Base-by-base conservation (phyloP, 1,139 yeast species). In the Diutina ranongensis region DNA sequence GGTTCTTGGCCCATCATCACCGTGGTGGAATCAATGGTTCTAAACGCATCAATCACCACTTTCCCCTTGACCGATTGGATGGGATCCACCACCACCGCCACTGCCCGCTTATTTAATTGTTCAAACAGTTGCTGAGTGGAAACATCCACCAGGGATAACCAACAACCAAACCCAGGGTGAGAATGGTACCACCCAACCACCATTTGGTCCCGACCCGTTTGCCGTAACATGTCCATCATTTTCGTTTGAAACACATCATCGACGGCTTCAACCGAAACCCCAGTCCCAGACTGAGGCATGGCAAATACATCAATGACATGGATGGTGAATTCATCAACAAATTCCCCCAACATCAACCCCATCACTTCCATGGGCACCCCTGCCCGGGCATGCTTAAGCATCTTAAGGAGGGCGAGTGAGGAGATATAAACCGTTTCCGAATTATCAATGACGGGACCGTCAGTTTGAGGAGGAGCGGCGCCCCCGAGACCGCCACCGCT, bases 301-400 rank as follows among this genome's bases (percentile, higher is more conserved):
- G 98, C 98, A 72, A 92, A 92, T 46, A 92, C 98, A 60, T 92
- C 98, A 51, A 87, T 88, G 35, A 92, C 98, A 57, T 89, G 95
- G 44, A 94, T 94, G 1, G 98, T 94, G 65, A 85, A 92, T 51
- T 94, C 98, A 62, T 94, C 98, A 25, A 94, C 95, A 65, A 92
- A 89, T 56, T 92, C 97, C 45, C 99, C 99, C 55, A 94, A 76
- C 99, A 94, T 94, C 53, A 94, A 74, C 3, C 99, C 99, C 99
- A 94, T 94, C 45, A 94, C 99, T 69, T 94, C 99, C 99, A 94
- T 94, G 16, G 99, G 99, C 47, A 94, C 98, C 60, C 99, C 99
- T 1, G 98, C 97, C 58, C 97, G 76, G 44, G 98, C 97, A 61
- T 92, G 98, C 64, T 89, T 92, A 59, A 92, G 77, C 98, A 92